These are phyloP conservation scores for Hypoxylon sp. DNA, from an alignment of 2,329 filamentous ascomycete species.

Conservation along the genomic window DNA sequence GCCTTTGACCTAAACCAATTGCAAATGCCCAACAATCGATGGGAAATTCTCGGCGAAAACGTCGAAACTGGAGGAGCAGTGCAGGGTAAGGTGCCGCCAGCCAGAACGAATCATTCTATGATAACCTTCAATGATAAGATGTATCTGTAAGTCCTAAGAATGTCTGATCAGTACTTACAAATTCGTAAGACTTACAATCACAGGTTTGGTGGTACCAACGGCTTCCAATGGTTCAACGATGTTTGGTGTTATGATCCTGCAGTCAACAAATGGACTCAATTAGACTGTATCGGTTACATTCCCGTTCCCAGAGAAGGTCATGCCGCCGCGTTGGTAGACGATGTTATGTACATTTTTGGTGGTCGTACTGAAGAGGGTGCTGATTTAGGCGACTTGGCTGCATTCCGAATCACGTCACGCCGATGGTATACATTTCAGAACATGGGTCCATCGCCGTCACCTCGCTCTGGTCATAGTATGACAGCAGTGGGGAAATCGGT, in stretches of 20 bases:
- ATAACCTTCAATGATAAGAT: slow-evolving; percentile 94
- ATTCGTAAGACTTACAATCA: slow-evolving; percentile 36
- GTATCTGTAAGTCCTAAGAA: slow-evolving; percentile 78
- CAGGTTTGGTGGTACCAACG: slow-evolving; percentile 98
- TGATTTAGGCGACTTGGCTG: slow-evolving; percentile 93
- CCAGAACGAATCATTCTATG: slow-evolving; percentile 94
- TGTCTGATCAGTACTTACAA: neutral
- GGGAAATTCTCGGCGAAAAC: slow-evolving; percentile 91
- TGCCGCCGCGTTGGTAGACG: slow-evolving; percentile 91
- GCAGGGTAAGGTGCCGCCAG: slow-evolving; percentile 81
- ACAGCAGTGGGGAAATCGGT: slow-evolving; percentile 93
- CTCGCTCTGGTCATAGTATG: slow-evolving; percentile 97
- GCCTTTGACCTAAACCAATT: slow-evolving; percentile 97
- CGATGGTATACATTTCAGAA: slow-evolving; percentile 99
- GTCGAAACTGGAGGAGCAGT: slow-evolving; percentile 73
- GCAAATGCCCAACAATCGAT: slow-evolving; percentile 90
- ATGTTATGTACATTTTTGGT: slow-evolving; percentile 99
- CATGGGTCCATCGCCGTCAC: slow-evolving; percentile 96
- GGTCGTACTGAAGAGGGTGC: slow-evolving; percentile 93
- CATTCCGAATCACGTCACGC: slow-evolving; percentile 80
- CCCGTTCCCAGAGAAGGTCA: slow-evolving; percentile 94
- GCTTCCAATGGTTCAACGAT: slow-evolving; percentile 97
- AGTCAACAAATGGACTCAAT: slow-evolving; percentile 85
- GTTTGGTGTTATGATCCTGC: slow-evolving; percentile 96
- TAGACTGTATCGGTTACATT: slow-evolving; percentile 98